phyloP scores from a whole-genome alignment of 345 rosid species.

The Aquilaria sinensis region DNA sequence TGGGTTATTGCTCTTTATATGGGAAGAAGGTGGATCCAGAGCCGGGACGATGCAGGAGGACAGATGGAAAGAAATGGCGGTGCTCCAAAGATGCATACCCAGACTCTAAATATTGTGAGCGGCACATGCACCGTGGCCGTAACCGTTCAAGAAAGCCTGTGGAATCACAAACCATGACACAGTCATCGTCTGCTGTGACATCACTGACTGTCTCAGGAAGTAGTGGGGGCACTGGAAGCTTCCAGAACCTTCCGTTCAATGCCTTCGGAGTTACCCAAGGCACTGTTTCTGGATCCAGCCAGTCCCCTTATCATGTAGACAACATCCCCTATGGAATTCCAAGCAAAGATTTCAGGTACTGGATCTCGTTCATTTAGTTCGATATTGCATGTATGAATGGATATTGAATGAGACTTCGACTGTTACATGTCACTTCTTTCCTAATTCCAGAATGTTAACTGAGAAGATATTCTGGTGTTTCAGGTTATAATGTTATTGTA shows the following conservation, averaged over 20 bases:
- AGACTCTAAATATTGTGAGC: slow-evolving; percentile 86
- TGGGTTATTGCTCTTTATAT: slow-evolving; percentile 43
- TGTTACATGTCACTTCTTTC: neutral
- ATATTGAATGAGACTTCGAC: neutral
- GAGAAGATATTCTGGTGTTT: neutral
- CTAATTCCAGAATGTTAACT: neutral
- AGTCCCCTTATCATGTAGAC: slow-evolving; percentile 34
- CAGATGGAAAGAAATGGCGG: slow-evolving; percentile 60
- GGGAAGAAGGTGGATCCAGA: slow-evolving; percentile 57
- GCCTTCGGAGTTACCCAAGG: slow-evolving; percentile 29
- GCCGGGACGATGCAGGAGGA: slow-evolving; percentile 60
- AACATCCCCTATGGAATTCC: slow-evolving; percentile 45
- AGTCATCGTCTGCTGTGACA: slow-evolving; percentile 35
- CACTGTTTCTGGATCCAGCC: slow-evolving; percentile 27
- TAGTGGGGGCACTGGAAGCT: slow-evolving; percentile 28
- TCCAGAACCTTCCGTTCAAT: slow-evolving; percentile 32
- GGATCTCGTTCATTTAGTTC: slow-evolving; percentile 5
- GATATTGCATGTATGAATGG: neutral
- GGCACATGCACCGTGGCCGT: slow-evolving; percentile 98
- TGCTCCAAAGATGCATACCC: slow-evolving; percentile 53
- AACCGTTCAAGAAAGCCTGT: slow-evolving; percentile 99
- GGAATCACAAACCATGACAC: slow-evolving; percentile 65
- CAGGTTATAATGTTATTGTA: no score
- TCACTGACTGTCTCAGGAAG: slow-evolving; percentile 33
- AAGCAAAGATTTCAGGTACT: slow-evolving; percentile 52